Evolutionary conservation across 805 yeast species (phyloP).

Genomic region (Barnettozyma salicaria): DNA sequence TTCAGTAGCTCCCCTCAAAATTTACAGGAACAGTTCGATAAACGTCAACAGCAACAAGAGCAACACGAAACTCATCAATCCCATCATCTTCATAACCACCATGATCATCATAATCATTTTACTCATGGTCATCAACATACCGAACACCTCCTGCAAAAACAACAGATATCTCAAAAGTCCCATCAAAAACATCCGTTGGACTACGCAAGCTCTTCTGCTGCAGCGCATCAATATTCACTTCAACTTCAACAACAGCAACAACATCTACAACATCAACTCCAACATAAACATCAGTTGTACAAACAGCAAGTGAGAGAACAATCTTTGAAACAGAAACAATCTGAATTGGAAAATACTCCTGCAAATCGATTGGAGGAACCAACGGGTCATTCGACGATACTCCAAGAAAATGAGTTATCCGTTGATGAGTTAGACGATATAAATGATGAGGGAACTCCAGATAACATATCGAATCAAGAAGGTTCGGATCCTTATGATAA

Average conservation of each 20-base stretch:
- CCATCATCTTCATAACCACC: slow-evolving; percentile 5
- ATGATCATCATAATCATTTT: neutral
- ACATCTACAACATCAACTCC: slow-evolving; percentile 1
- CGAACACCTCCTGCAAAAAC: slow-evolving; percentile 1
- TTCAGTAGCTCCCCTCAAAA: slow-evolving; percentile 12
- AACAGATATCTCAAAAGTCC: slow-evolving; percentile 1
- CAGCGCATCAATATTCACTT: too few relatives aligned
- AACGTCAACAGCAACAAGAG: slow-evolving; percentile 1
- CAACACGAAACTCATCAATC: slow-evolving; percentile 8
- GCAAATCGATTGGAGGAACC: neutral
- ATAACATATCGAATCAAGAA: too few relatives aligned
- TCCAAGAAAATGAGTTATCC: too few relatives aligned
- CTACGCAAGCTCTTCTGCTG: neutral
- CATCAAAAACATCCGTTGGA: slow-evolving; percentile 2
- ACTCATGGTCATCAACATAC: slow-evolving; percentile 3
- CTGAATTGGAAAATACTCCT: neutral
- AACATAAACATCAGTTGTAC: slow-evolving; percentile 1
- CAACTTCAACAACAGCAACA: neutral
- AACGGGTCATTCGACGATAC: too few relatives aligned
- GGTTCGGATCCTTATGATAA: neutral
- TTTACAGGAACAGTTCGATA: slow-evolving; percentile 3
- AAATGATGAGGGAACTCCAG: too few relatives aligned
- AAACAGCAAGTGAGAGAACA: slow-evolving; percentile 3
- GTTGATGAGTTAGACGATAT: too few relatives aligned
- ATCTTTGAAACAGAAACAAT: slow-evolving; percentile 1